phyloP scores from a whole-genome alignment of 2,329 filamentous ascomycete species.

The Neocatenulostroma microsporum region DNA sequence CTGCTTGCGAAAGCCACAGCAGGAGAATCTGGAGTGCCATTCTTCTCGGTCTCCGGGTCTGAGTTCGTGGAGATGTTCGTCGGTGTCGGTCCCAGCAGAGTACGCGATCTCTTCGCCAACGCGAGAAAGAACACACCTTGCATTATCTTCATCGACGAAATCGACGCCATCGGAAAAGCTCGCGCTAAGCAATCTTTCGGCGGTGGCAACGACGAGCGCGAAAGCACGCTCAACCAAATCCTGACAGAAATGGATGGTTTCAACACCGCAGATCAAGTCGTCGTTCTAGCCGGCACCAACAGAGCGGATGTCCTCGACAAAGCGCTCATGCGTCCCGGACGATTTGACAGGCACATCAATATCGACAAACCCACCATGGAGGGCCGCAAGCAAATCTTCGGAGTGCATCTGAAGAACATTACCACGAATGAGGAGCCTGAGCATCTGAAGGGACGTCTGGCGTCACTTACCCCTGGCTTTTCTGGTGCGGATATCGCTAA shows the following conservation, averaged over 20 bases:
- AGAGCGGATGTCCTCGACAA: slow-evolving; percentile 90
- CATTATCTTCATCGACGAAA: slow-evolving; percentile 99
- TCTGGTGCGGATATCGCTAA: slow-evolving; percentile 98
- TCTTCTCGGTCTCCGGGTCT: slow-evolving; percentile 96
- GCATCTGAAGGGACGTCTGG: slow-evolving; percentile 76
- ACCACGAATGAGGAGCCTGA: slow-evolving; percentile 86
- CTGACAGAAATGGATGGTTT: slow-evolving; percentile 99
- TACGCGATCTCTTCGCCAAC: slow-evolving; percentile 88
- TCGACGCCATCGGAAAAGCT: slow-evolving; percentile 92
- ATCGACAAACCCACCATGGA: slow-evolving; percentile 97
- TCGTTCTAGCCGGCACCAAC: slow-evolving; percentile 95
- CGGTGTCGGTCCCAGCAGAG: slow-evolving; percentile 90
- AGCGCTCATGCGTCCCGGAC: slow-evolving; percentile 90
- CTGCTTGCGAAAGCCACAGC: slow-evolving; percentile 94
- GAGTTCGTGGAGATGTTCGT: slow-evolving; percentile 99
- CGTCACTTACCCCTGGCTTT: slow-evolving; percentile 91
- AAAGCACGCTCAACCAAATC: slow-evolving; percentile 96
- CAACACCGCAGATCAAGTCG: slow-evolving; percentile 92
- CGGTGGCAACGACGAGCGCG: slow-evolving; percentile 93
- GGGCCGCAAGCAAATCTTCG: slow-evolving; percentile 91
- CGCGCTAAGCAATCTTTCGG: slow-evolving; percentile 74
- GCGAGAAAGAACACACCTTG: slow-evolving; percentile 94
- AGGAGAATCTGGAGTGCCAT: slow-evolving; percentile 91
- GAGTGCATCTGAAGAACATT: slow-evolving; percentile 89
- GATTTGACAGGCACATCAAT: slow-evolving; percentile 92